Evolutionary conservation across 345 rosid genomes (phyloP).

Genomic region (Erysimum cheiranthoides): DNA sequence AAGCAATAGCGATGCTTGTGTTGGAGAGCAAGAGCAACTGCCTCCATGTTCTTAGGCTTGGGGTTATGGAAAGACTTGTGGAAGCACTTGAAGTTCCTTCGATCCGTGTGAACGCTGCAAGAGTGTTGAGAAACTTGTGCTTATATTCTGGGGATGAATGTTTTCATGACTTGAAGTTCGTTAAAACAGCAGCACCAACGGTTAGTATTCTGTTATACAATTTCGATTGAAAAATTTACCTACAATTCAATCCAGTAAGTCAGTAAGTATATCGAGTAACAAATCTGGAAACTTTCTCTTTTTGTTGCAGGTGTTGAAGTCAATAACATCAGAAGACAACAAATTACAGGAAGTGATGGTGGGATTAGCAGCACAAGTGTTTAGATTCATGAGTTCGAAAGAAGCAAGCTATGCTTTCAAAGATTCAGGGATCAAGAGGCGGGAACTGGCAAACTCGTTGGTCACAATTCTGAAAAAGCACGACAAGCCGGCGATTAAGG

Average conservation of each 20-base stretch:
- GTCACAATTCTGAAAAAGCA: constrained; percentile 65
- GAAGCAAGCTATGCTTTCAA: constrained; percentile 61
- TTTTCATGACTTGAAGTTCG: constrained; percentile 59
- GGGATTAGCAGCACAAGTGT: constrained; percentile 72
- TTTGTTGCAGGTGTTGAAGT: constrained; percentile 68
- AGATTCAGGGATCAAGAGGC: constrained; percentile 57
- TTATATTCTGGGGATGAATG: constrained; percentile 54
- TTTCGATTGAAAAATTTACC: background rate
- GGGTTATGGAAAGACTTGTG: constrained; percentile 56
- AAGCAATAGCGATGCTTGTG: constrained; percentile 86
- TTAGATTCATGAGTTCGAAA: constrained; percentile 65
- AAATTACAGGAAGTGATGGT: constrained; percentile 95
- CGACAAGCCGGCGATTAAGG: constrained; percentile 66
- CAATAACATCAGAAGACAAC: constrained; percentile 62
- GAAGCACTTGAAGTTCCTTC: constrained; percentile 60
- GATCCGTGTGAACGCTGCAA: constrained; percentile 71
- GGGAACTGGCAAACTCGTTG: constrained; percentile 58
- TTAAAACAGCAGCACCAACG: constrained; percentile 66
- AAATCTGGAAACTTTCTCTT: constrained; percentile 10
- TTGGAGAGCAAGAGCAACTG: constrained; percentile 79
- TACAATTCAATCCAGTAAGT: background rate
- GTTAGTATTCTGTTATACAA: constrained; percentile 49
- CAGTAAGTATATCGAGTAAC: constrained; percentile 9
- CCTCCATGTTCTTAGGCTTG: constrained; percentile 64
- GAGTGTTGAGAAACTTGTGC: constrained; percentile 79